Percentiles rank a stretch among this genome's conserved stretches.
phyloP scores from a whole-genome alignment of 2,329 filamentous ascomycete genomes.

The Cadophora sp. region DNA sequence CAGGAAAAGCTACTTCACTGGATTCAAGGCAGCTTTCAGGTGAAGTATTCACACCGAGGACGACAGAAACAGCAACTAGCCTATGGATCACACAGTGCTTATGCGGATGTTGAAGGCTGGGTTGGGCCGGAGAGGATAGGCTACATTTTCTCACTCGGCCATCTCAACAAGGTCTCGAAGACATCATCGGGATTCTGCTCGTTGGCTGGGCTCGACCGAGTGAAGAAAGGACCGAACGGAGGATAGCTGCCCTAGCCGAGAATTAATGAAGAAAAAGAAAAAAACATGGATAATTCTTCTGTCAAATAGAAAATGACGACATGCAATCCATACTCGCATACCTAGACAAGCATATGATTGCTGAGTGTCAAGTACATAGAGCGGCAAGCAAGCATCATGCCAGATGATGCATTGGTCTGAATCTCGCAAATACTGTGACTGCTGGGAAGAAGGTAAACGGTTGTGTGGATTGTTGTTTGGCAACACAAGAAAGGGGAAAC shows the following conservation, averaged over 20 bases:
- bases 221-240: no score
- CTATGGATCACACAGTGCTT: no score
- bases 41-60: slow-evolving; percentile 20
- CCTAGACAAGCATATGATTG: not conserved
- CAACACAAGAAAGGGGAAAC: not conserved
- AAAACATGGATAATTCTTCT: not conserved
- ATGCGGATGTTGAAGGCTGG: no score
- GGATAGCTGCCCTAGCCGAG: not conserved
- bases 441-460: no score
- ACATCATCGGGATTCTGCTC: not conserved
- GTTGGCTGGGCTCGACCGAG: not conserved
- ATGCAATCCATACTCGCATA: not conserved
- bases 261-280: no score
- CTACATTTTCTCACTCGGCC: not conserved
- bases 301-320: not conserved
- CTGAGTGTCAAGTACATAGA: not conserved
- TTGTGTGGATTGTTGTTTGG: not conserved
- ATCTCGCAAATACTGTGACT: not conserved
- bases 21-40: slow-evolving; percentile 46
- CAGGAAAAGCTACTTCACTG: slow-evolving; percentile 57
- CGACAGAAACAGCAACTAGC: no score
- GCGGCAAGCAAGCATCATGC: slow-evolving; percentile 1
- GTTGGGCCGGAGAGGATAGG: no score
- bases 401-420: not conserved
- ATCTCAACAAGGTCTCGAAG: not conserved